Evolutionary conservation across 345 rosid species (phyloP).

Genomic region (Lumnitzera racemosa): DNA sequence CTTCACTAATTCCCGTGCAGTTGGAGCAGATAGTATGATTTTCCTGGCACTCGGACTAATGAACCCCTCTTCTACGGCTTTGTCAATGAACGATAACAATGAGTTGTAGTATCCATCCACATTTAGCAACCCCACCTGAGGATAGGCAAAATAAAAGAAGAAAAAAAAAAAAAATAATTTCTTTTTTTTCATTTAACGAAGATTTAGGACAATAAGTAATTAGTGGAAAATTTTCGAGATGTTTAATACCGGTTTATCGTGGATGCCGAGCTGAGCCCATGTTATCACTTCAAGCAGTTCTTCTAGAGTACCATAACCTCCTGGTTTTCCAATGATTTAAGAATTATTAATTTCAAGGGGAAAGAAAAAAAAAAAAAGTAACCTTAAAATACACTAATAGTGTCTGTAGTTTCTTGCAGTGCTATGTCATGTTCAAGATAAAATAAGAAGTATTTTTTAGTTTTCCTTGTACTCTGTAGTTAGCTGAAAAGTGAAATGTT

Average conservation of each 20-base stretch:
- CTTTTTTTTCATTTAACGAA: background rate
- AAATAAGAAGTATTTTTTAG: no score
- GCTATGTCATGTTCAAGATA: no score
- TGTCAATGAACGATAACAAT: constrained; percentile 85
- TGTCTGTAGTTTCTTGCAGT: no score
- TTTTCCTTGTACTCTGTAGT: no score
- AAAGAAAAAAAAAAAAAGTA: no score
- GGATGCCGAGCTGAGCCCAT: constrained; percentile 99
- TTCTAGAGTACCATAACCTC: constrained; percentile 98
- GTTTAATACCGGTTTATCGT: constrained; percentile 72
- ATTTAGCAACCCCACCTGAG: constrained; percentile 90
- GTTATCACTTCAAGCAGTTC: constrained; percentile 96
- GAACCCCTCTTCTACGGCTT: constrained; percentile 98
- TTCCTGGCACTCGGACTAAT: constrained; percentile 75
- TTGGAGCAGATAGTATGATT: constrained; percentile 86
- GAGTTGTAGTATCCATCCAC: constrained; percentile 99
- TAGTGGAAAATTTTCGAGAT: background rate
- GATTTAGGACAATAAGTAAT: background rate
- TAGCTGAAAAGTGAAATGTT: no score
- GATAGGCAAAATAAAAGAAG: background rate
- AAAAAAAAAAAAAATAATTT: no score
- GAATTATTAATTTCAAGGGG: no score
- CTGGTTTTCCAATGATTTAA: constrained; percentile 17
- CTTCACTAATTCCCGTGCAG: constrained; percentile 73
- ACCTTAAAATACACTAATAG: background rate